Percentiles rank a stretch among this genome's conserved stretches.
These are phyloP conservation scores for Brassica carinata DNA, from an alignment of 345 rosid species.

Conservation along the genomic window DNA sequence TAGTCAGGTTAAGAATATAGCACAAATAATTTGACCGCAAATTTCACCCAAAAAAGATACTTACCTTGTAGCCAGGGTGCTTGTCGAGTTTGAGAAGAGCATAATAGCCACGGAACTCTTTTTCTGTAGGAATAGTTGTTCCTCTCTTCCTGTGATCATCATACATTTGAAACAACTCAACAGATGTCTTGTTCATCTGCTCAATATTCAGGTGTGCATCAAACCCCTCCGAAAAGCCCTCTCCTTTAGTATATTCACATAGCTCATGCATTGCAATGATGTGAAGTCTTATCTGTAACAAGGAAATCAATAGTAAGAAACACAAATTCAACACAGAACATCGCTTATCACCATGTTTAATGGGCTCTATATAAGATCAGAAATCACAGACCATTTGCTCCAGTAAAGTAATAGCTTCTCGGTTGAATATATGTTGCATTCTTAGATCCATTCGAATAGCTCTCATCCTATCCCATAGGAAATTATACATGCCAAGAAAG, in stretches of 20 bases:
- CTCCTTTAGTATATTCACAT: slow-evolving; percentile 93
- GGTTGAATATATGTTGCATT: slow-evolving; percentile 93
- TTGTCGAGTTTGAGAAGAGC: slow-evolving; percentile 99
- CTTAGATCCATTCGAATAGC: slow-evolving; percentile 94
- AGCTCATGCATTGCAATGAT: slow-evolving; percentile 94
- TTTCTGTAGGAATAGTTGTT: slow-evolving; percentile 67
- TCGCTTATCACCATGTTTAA: not conserved
- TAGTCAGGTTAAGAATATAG: slow-evolving; percentile 14
- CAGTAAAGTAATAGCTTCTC: slow-evolving; percentile 78
- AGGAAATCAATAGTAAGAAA: slow-evolving; percentile 38
- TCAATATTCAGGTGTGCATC: slow-evolving; percentile 98
- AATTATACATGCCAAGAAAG: slow-evolving; percentile 87
- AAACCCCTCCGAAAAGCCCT: slow-evolving; percentile 96
- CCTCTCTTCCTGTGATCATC: slow-evolving; percentile 97
- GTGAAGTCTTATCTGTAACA: slow-evolving; percentile 90
- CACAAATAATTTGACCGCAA: slow-evolving; percentile 24
- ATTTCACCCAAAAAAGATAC: slow-evolving; percentile 31
- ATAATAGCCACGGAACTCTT: slow-evolving; percentile 96
- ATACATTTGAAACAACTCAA: slow-evolving; percentile 94
- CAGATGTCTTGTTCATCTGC: slow-evolving; percentile 99
- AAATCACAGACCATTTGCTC: slow-evolving; percentile 84
- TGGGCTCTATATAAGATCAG: slow-evolving; percentile 1
- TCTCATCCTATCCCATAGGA: slow-evolving; percentile 99
- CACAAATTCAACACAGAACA: slow-evolving; percentile 14
- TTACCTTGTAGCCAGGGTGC: slow-evolving; percentile 98